Base-by-base conservation (phyloP, 192 early-diverging fungal species). In the Gigaspora rosea region DNA sequence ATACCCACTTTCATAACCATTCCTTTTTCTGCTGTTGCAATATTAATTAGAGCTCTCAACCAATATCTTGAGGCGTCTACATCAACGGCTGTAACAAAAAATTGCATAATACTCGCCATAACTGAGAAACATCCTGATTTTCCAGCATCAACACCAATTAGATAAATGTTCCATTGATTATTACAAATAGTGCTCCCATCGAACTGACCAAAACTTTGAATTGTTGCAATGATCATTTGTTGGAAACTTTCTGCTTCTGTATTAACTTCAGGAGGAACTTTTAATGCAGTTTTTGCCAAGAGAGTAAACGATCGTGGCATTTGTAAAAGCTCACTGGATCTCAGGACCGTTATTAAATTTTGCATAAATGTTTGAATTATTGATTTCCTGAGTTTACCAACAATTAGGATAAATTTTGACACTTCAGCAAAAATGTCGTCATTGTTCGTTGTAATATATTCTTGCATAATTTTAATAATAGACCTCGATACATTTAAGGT, bases 161-260 rank as follows among this genome's bases (percentile, higher is more conserved):
- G 46, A 73, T 73, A 73, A 22, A 73, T 41, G 20, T 59, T 7
- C 71, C 71, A 73, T 47, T 73, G 71, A 73, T 73, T 73, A 18
- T 27, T 33, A 22, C 6, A 36, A 46, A 36, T 32, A 1, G 20
- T 73, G n/a, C 7, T n/a, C 2, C 16, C 32, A 22, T 32, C 16
- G 12, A 15, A 36, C 11, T 56, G 27, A 20, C 71, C 71, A 46
- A 73, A 73, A 13, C 41, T 15, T 32, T 59, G n/a, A 46, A 73
- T 35, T 59, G 16, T 15, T 59, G 41, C 15, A 36, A 59, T 22
- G 41, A 56, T 41, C 22, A 4, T 18, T 41, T 73, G 27, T 8
- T 49, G 51, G 58, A 59, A 73, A 36, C 27, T 56, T 41, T 47
- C 50, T 20, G 56, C 8, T 59, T 59, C 18, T 59, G 15, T n/a